Conservation (phyloP, 148 eudicot species). For the Arbutus unedo region DNA sequence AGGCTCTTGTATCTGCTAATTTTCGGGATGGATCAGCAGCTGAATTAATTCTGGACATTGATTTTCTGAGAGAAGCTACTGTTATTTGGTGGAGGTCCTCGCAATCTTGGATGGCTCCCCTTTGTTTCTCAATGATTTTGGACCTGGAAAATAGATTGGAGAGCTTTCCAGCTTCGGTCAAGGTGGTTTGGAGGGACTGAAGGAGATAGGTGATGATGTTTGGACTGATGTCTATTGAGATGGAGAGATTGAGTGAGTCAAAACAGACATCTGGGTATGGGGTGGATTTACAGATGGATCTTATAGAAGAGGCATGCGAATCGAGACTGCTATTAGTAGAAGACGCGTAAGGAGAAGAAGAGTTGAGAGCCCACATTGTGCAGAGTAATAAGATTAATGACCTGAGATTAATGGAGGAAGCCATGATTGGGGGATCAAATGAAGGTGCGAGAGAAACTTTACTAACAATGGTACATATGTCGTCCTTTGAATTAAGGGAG, state of each 20-base stretch:
- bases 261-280: slow-evolving; percentile 72
- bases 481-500: neutral
- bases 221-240: slow-evolving; percentile 42
- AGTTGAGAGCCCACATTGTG: slow-evolving; percentile 8
- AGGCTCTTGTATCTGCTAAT: slow-evolving; percentile 46
- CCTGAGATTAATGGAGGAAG: neutral
- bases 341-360: slow-evolving; percentile 15
- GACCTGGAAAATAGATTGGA: slow-evolving; percentile 37
- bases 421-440: neutral
- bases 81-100: slow-evolving; percentile 74
- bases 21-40: slow-evolving; percentile 18
- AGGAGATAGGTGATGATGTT: slow-evolving; percentile 48
- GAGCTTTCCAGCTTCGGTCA: slow-evolving; percentile 50
- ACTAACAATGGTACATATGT: no score
- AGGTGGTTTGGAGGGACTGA: slow-evolving; percentile 55
- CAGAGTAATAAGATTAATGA: neutral
- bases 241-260: slow-evolving; percentile 49
- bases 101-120: slow-evolving; percentile 77
- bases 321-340: neutral
- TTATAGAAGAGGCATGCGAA: slow-evolving; percentile 31
- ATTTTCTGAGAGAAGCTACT: slow-evolving; percentile 35
- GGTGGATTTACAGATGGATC: slow-evolving; percentile 56
- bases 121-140: slow-evolving; percentile 53
- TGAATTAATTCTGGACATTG: slow-evolving; percentile 35
- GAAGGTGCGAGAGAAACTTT: neutral